Evolutionary conservation across 176 grass and related monocot species (phyloP), one percentile per base, ranked within the genome.

Genomic region (Lolium rigidum): DNA sequence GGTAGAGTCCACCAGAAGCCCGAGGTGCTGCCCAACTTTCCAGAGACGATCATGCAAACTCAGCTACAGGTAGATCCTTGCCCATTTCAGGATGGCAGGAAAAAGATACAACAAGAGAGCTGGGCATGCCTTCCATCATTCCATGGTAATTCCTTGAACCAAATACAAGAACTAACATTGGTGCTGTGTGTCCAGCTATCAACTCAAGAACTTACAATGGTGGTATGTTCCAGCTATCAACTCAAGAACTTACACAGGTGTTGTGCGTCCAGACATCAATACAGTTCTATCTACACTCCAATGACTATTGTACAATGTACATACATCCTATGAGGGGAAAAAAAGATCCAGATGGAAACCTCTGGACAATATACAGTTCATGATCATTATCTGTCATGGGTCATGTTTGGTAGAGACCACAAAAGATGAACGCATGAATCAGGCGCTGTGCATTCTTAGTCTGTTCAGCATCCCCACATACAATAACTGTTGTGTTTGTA

Each of bases 361-460:
- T 63, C 44, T 37, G 25, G 47, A 71, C 35, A 20, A 64, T 59
- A 58, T 12, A 80, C 3, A 15, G 39, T 20, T n/a, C n/a, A n/a
- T 56, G 49, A 68, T 26, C 3, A 59, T 16, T 38, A 38, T 28
- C 41, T 7, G 14, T 51, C 6, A 9, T 6, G 5, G 18, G 72
- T 87, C 82, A 93, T 35, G 77, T 85, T 65, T 82, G 79, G 59
- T 78, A 76, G 5, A 92, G 72, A 68, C 92, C 92, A 75, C 92
- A 94, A 22, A 94, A 89, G 24, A 94, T 94, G 70, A 92, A 94
- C 0, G 87, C 87, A 43, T 94, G 92, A 59, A 94, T 83, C 48
- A 94, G 74, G 61, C 92, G 87, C 56, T 92, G 92, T 1, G 89
- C 92, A 82, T 69, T 94, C 83, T 78, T 91, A 17, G 60, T 89